Evolutionary conservation across 805 yeast species (phyloP).

Genomic region (Cyberlindnera galapagoensis): DNA sequence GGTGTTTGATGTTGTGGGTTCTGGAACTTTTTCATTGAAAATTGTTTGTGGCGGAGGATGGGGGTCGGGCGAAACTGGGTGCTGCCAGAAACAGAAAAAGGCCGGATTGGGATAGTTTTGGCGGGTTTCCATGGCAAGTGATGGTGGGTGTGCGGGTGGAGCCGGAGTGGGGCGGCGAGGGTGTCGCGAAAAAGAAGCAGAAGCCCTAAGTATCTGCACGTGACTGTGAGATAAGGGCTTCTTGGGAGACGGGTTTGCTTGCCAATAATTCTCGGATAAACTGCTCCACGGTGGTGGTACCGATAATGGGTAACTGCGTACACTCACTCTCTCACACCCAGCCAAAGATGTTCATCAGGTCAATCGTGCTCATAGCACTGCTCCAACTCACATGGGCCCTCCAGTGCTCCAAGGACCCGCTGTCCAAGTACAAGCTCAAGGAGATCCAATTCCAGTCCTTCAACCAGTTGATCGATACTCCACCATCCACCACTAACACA

Average conservation of each 20-base stretch:
- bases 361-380: slow-evolving; percentile 1
- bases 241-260: too few species aligned
- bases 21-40: slow-evolving; percentile 3
- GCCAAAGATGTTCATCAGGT: neutral
- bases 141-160: slow-evolving; percentile 1
- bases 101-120: neutral
- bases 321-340: too few species aligned
- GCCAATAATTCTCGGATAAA: too few species aligned
- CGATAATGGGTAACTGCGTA: too few species aligned
- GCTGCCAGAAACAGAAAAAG: neutral
- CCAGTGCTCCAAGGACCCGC: slow-evolving; percentile 16
- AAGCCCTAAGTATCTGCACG: too few species aligned
- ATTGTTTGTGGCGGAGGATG: neutral
- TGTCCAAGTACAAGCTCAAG: slow-evolving; percentile 15
- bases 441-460: slow-evolving; percentile 38
- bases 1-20: slow-evolving; percentile 1
- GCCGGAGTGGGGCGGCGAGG: too few species aligned
- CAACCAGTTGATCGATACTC: slow-evolving; percentile 48
- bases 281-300: too few species aligned
- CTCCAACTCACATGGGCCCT: slow-evolving; percentile 7
- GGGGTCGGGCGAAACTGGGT: slow-evolving; percentile 1
- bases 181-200: too few species aligned
- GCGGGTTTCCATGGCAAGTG: slow-evolving; percentile 1
- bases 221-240: too few species aligned
- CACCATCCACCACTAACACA: slow-evolving; percentile 63